Base-by-base conservation (phyloP, 2,329 filamentous ascomycete genomes). In the Aspergillus chevalieri region DNA sequence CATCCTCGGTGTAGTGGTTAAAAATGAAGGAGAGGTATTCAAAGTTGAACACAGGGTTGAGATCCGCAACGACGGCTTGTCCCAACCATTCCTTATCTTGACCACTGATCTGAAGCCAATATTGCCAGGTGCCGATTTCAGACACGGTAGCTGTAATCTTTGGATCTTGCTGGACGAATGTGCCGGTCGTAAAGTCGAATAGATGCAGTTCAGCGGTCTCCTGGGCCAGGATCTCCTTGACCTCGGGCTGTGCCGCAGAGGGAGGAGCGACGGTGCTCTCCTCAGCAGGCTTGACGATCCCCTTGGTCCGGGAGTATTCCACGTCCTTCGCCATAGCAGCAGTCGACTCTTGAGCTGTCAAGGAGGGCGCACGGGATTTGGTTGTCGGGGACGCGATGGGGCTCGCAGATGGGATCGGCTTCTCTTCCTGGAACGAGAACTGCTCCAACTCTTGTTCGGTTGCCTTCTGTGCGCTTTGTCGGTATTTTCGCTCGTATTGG, bases 21-120 rank as follows among this genome's bases (percentile, higher is more conserved):
- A 98, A 98, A 63, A 98, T 96, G 67, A 97, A 97, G 0, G 92
- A 97, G n/a, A 95, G 78, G 62, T 92, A 97, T 68, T 98, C 93
- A 58, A 96, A 97, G 72, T 97, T 97, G 77, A 97, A 98, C 17
- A 98, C 91, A 0, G 93, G 93, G 61, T 97, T 97, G 69, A 97
- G 89, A 59, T 98, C 93, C 6, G 89, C 86, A 26, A 90, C 78
- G 26, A 98, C 83, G 2, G 86, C 80, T 56, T 95, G 88, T 19
- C 90, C 90, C 2, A 98, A 76, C 89, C 90, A 96, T 47, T 91
- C 84, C 62, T 83, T 84, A 30, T 88, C 82, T 36, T 81, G 78
- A 53, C 86, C 85, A 39, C 82, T 81, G 48, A 97, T 85, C 64
- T 96, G 89, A 28, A 98, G 76, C 90, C 90, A 97, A 72, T 97